Percentiles rank a stretch among this genome's conserved stretches.
Conservation (phyloP, 2,329 filamentous ascomycete species). For the Cladophialophora psammophila region DNA sequence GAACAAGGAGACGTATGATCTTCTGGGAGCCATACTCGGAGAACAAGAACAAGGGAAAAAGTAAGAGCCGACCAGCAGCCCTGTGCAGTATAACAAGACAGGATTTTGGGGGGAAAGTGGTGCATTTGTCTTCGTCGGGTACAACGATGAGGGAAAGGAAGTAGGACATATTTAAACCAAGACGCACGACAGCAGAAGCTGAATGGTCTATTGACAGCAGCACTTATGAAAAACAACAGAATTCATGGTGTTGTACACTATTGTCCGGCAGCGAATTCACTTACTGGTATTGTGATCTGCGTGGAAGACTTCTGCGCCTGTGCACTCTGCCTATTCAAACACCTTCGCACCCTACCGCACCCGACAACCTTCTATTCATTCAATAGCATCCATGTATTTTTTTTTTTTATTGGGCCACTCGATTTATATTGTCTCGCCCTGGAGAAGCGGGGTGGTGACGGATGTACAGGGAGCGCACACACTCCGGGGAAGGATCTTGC, state of each 20-base stretch:
- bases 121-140: slow-evolving; percentile 3
- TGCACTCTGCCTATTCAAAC: slow-evolving; percentile 26
- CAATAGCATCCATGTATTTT: slow-evolving; percentile 15
- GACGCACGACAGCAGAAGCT: background rate
- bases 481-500: slow-evolving; percentile 8
- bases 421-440: background rate
- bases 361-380: slow-evolving; percentile 24
- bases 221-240: slow-evolving; percentile 7
- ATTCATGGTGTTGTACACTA: slow-evolving; percentile 6
- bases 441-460: background rate
- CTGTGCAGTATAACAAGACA: background rate
- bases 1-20: slow-evolving; percentile 17
- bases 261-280: slow-evolving; percentile 25
- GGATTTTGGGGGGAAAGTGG: background rate
- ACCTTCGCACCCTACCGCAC: slow-evolving; percentile 34
- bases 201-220: slow-evolving; percentile 12
- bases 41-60: slow-evolving; percentile 4
- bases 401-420: slow-evolving; percentile 7
- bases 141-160: background rate
- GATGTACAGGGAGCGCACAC: background rate
- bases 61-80: slow-evolving; percentile 10
- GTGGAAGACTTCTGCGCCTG: slow-evolving; percentile 17
- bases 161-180: background rate
- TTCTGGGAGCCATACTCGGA: slow-evolving; percentile 27
- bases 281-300: slow-evolving; percentile 26